Evolutionary conservation across 2,329 filamentous ascomycete genomes (phyloP).

Genomic region (Fusarium nurragi): DNA sequence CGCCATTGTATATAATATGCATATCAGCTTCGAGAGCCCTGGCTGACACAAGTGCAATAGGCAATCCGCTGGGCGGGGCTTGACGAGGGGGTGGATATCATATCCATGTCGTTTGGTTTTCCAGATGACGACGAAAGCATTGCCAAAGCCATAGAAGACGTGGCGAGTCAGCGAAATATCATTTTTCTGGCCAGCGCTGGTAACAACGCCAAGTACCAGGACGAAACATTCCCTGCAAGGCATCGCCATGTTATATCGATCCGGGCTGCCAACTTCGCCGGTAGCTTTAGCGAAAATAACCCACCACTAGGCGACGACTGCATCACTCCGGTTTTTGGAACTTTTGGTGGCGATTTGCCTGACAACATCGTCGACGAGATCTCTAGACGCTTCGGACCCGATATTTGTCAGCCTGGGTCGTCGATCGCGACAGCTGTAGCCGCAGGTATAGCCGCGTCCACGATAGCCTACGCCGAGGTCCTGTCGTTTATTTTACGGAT

Average conservation of each 20-base stretch:
- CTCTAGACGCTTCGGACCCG: rapidly evolving
- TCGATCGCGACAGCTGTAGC: background rate
- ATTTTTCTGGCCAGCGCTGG: background rate
- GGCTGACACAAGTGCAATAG: background rate
- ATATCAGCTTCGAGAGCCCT: no score
- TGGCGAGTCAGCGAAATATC: rapidly evolving
- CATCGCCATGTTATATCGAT: background rate
- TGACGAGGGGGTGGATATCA: rapidly evolving
- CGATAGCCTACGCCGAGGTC: background rate
- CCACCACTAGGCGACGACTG: rapidly evolving
- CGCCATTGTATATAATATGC: no score
- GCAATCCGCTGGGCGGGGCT: rapidly evolving
- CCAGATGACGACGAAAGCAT: rapidly evolving
- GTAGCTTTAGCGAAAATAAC: rapidly evolving
- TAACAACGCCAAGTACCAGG: background rate
- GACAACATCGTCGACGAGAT: background rate
- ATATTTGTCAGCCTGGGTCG: background rate
- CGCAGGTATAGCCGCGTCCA: background rate
- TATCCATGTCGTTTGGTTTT: background rate
- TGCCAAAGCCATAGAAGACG: background rate
- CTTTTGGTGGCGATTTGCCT: background rate
- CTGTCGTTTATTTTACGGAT: background rate
- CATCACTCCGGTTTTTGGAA: rapidly evolving
- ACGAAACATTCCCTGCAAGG: background rate
- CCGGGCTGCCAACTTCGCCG: background rate